phyloP scores from a whole-genome alignment of 139 green algal species.

The Medakamo hakoo region DNA sequence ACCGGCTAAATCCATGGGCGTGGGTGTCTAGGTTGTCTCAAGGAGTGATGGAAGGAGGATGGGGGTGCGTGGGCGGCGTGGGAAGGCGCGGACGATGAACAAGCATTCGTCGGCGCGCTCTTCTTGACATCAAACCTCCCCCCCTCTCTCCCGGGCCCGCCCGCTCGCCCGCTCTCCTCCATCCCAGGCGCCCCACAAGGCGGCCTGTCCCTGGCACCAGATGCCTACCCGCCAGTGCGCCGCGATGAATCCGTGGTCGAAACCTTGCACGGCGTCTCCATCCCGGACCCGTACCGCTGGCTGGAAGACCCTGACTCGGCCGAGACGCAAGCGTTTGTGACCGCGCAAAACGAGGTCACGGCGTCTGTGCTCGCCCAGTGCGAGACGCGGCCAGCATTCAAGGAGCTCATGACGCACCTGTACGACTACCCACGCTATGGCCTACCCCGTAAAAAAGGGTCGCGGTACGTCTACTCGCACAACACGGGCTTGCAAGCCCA shows the following conservation, averaged over 20 bases:
- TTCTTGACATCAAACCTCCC: too few species aligned
- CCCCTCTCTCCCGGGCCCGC: too few species aligned
- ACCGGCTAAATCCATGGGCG: too few species aligned
- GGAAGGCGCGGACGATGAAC: too few species aligned
- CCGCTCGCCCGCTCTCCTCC: too few species aligned
- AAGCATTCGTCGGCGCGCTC: too few species aligned
- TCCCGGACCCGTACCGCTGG: constrained; percentile 40
- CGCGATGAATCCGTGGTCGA: constrained; percentile 55
- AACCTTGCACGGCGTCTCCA: constrained; percentile 39
- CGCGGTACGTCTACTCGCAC: constrained; percentile 66
- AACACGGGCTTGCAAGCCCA: constrained; percentile 70
- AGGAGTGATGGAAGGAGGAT: too few species aligned
- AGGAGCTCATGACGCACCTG: constrained; percentile 31
- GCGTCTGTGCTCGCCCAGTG: constrained; percentile 49
- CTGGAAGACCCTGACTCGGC: constrained; percentile 72
- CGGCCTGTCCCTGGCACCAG: too few species aligned
- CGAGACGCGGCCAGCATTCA: constrained; percentile 42
- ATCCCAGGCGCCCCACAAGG: too few species aligned
- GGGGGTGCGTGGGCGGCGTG: too few species aligned
- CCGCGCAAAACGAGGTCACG: constrained; percentile 68
- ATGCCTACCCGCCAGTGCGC: constrained; percentile 15
- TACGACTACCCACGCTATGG: constrained; percentile 64
- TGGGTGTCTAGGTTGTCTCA: too few species aligned
- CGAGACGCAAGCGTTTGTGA: constrained; percentile 62
- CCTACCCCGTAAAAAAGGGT: constrained; percentile 37